Evolutionary conservation across 1,139 yeast genomes (phyloP).

Genomic region (Nakaseomyces nivariensis): DNA sequence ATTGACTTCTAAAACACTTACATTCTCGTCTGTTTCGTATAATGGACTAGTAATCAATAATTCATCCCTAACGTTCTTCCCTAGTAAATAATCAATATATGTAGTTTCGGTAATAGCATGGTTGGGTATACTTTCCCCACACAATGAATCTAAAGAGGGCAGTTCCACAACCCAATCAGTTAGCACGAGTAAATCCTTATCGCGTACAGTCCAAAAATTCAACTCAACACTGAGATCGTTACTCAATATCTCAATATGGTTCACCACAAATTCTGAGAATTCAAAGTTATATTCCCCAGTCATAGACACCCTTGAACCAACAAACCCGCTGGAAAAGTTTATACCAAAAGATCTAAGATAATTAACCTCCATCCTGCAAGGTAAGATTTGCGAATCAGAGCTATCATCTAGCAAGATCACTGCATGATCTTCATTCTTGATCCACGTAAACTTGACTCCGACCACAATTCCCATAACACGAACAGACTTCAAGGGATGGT

Average conservation of each 20-base stretch:
- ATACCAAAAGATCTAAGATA: neutral
- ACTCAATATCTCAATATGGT: neutral
- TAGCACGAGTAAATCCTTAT: neutral
- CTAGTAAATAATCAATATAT: slow-evolving; percentile 10
- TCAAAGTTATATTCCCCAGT: neutral
- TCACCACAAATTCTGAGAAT: neutral
- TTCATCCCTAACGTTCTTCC: slow-evolving; percentile 11
- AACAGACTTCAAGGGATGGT: slow-evolving; percentile 19
- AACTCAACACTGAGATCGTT: neutral
- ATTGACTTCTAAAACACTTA: neutral
- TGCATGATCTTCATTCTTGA: slow-evolving; percentile 13
- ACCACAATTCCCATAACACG: slow-evolving; percentile 16
- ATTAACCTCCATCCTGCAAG: neutral
- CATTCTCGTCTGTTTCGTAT: neutral
- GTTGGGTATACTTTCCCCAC: neutral
- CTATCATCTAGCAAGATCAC: slow-evolving; percentile 22
- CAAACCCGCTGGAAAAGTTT: neutral
- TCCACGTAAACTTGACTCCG: slow-evolving; percentile 13
- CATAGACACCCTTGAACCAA: neutral
- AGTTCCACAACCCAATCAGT: neutral
- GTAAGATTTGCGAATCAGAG: slow-evolving; percentile 5
- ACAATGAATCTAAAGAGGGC: neutral
- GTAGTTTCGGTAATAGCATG: neutral
- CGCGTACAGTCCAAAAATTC: neutral
- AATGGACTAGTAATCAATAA: slow-evolving; percentile 16